These are phyloP conservation scores for Madurella mycetomatis DNA, from an alignment of 2,329 filamentous ascomycete genomes.

Conservation along the genomic window DNA sequence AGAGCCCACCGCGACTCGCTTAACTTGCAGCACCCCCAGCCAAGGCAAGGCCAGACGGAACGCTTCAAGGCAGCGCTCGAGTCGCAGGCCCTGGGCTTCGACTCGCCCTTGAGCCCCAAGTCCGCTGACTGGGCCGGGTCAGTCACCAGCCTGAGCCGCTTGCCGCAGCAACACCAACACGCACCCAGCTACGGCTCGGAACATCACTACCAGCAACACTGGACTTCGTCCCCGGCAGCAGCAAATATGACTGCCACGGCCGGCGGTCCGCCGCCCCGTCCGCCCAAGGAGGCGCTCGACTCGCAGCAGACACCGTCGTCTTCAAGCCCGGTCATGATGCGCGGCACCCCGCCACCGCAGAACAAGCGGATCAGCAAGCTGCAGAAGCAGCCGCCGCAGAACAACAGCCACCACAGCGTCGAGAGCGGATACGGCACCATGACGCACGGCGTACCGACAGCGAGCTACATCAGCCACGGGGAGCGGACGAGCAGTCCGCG, in stretches of 20 bases:
- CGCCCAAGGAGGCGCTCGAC: conserved; percentile 59
- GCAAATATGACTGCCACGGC: conserved; percentile 27
- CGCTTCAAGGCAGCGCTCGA: conserved; percentile 71
- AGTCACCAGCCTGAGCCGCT: conserved; percentile 53
- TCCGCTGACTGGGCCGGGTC: conserved; percentile 62
- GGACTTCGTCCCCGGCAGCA: conserved; percentile 41
- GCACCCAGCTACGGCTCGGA: conserved; percentile 46
- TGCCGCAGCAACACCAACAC: conserved; percentile 41
- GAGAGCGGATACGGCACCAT: conserved; percentile 51
- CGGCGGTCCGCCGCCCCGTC: conserved; percentile 46
- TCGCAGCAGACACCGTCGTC: conserved; percentile 19
- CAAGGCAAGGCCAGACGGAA: conserved; percentile 66
- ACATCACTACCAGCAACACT: conserved; percentile 40
- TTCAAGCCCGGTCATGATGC: conserved; percentile 25
- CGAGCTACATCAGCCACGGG: conserved; percentile 40
- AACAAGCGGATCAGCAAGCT: conserved; percentile 47
- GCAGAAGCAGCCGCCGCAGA: conserved; percentile 37
- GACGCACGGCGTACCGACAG: conserved; percentile 34
- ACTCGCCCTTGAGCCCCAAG: conserved; percentile 54
- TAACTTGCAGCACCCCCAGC: conserved; percentile 76
- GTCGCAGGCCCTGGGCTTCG: conserved; percentile 65
- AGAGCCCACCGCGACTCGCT: conserved; percentile 76
- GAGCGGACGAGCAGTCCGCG: conserved; percentile 43
- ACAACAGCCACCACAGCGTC: conserved; percentile 42
- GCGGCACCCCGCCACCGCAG: conserved; percentile 41